Conservation (phyloP, 2,329 filamentous ascomycete genomes). For the Xylaria polymorpha region DNA sequence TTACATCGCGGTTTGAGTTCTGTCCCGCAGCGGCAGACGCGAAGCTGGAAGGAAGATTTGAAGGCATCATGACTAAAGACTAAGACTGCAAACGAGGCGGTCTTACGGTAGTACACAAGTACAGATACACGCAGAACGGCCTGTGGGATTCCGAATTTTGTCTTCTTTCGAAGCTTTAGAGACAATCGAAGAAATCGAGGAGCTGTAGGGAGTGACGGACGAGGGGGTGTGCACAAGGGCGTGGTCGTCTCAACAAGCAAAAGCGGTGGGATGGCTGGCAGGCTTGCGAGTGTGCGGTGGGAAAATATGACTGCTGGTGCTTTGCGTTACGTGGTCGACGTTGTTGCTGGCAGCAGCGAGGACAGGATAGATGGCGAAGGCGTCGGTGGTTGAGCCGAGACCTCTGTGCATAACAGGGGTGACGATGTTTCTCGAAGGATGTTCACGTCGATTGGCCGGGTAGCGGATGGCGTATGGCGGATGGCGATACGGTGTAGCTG, state of each 20-base stretch:
- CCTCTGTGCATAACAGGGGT: constrained; percentile 22
- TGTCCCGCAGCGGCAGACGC: constrained; percentile 85
- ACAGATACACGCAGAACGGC: constrained; percentile 23
- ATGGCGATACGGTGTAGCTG: constrained; percentile 24
- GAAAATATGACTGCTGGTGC: constrained; percentile 11
- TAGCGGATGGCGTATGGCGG: constrained; percentile 11
- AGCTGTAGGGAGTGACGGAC: constrained; percentile 19
- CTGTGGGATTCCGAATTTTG: background rate
- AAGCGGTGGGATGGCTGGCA: constrained; percentile 12
- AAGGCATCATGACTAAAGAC: constrained; percentile 65
- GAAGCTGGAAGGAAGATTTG: constrained; percentile 84
- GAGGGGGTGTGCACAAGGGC: constrained; percentile 8
- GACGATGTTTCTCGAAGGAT: constrained; percentile 22
- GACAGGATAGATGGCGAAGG: constrained; percentile 13
- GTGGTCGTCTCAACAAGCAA: constrained; percentile 25
- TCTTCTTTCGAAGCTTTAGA: constrained; percentile 27
- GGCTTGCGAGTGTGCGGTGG: constrained; percentile 23
- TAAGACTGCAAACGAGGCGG: constrained; percentile 20
- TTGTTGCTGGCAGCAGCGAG: constrained; percentile 13
- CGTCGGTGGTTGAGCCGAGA: constrained; percentile 10
- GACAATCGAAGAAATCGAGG: constrained; percentile 24
- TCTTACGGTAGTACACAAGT: constrained; percentile 21
- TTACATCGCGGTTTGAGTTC: constrained; percentile 69
- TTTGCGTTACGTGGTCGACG: background rate
- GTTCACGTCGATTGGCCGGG: constrained; percentile 18